Evolutionary conservation across 495 filamentous ascomycete species (phyloP), one percentile per base, ranked within the genome.

Genomic region (Aspergillus avenaceus): DNA sequence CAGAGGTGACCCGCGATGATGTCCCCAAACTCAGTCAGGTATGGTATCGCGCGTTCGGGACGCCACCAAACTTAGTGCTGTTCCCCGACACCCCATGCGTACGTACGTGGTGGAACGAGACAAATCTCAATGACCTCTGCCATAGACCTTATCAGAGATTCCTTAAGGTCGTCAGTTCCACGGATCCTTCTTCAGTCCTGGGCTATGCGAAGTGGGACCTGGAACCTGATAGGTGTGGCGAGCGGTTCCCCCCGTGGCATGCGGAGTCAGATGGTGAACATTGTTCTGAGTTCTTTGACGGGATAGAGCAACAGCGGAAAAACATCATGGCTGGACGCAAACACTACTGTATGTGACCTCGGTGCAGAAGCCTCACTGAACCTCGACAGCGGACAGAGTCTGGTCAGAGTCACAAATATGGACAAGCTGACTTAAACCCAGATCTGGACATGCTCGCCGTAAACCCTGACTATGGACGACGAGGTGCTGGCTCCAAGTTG

Each of bases 401-500:
- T n/a, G n/a, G n/a, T n/a, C n/a, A n/a, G n/a, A n/a, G n/a, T n/a
- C n/a, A n/a, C n/a, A n/a, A n/a, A n/a, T n/a, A n/a, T n/a, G n/a
- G n/a, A n/a, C n/a, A n/a, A n/a, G n/a, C n/a, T n/a, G n/a, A n/a
- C n/a, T n/a, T n/a, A n/a, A n/a, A n/a, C n/a, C n/a, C n/a, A 68
- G 65, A 60, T 28, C 69, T 81, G 29, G 66, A 73, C 50, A 67
- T 75, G 24, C 50, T 82, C 8, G 62, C 68, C 12, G 70, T 69
- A 22, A 66, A 74, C 29, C 77, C 74, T 1, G 59, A 63, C n/a
- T 69, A 73, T 37, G 66, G 68, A 52, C 54, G 71, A 2, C 58
- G 68, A 37, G 76, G 77, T 1, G 78, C 78, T 0, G 77, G 70
- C 4, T 62, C 59, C 5, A 64, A 71, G 47, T 66, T 80, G 1